Percentiles rank a stretch among this genome's conserved stretches.
These are phyloP conservation scores for Xylariaceae sp. DNA, from an alignment of 2,329 filamentous ascomycete genomes.

Conservation along the genomic window DNA sequence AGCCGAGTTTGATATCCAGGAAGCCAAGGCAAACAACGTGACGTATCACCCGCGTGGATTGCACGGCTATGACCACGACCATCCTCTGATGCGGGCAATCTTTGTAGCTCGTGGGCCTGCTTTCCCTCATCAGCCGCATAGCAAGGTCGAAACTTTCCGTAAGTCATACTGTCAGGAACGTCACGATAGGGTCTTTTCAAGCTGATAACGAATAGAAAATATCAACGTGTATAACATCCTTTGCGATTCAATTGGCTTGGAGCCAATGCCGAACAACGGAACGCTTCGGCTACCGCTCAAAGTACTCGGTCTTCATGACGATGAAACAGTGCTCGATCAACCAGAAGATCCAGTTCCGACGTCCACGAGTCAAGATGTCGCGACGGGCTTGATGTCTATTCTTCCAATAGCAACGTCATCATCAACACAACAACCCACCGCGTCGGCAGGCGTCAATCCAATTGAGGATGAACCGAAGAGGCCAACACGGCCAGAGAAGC, in stretches of 20 bases:
- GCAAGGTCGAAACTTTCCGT: constrained; percentile 81
- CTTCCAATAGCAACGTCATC: constrained; percentile 25
- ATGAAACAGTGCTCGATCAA: constrained; percentile 36
- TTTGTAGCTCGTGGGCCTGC: constrained; percentile 92
- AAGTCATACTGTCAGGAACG: constrained; percentile 49
- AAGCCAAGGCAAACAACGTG: constrained; percentile 66
- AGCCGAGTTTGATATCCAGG: constrained; percentile 75
- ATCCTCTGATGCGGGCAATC: constrained; percentile 94
- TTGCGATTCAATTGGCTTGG: constrained; percentile 82
- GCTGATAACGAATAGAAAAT: constrained; percentile 69
- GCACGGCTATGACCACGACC: constrained; percentile 93
- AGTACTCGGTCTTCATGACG: constrained; percentile 66
- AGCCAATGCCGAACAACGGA: constrained; percentile 82
- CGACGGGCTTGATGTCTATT: constrained; percentile 28
- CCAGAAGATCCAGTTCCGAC: constrained; percentile 34
- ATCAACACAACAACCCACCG: constrained; percentile 13
- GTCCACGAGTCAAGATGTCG: constrained; percentile 17
- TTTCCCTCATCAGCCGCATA: constrained; percentile 85
- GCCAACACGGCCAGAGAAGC: constrained; percentile 14
- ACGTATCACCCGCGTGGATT: constrained; percentile 82
- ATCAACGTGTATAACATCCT: constrained; percentile 94
- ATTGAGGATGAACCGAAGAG: neutral
- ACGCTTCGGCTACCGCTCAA: constrained; percentile 76
- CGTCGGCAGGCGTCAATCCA: constrained; percentile 14
- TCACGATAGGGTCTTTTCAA: constrained; percentile 1